Evolutionary conservation across 345 rosid species (phyloP), one percentile per base, ranked within the genome.

Genomic region (Linum usitatissimum): DNA sequence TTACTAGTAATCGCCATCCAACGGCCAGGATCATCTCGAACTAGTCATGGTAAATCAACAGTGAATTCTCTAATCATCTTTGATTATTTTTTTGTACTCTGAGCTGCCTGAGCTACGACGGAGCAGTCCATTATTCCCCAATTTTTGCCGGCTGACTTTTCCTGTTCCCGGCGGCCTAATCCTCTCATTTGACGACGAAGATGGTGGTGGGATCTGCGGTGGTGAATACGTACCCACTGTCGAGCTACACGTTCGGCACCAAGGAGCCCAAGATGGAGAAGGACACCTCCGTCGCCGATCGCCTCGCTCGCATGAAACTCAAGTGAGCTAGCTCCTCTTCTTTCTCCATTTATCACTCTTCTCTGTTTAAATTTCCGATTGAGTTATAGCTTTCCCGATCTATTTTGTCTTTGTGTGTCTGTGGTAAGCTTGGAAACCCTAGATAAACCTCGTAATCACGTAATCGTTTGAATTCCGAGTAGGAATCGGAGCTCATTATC

Each of bases 251-350:
- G 54, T 92, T 89, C 68, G 93, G 96, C 61, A 89, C 95, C 65
- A 89, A 92, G 68, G 98, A 92, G 74, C 95, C 96, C 0, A 92
- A 92, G 85, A 85, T 92, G 77, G 96, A 89, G 74, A 89, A 87
- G 73, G 96, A 92, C 67, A 89, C 93, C 60, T 89, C 98, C 65
- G 96, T 87, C 63, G 95, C 96, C 55, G 96, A 89, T 74, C 95
- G 98, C 19, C 96, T 89, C 39, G 98, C 96, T 73, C 98, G 98
- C 67, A 89, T 89, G 96, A 92, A 89, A 92, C 80, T 86, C 82
- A 92, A 87, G 98, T 92, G 77, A 48, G 74, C 42, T 64, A 38
- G 18, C n/a, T 21, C 1, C 23, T n/a, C 1, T 2, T 40, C 53
- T 57, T 9, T 15, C 51, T 45, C 1, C 17, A 45, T 61, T 60